phyloP scores from a whole-genome alignment of 2,329 filamentous ascomycete species.

The Cadophora luteo-olivacea region DNA sequence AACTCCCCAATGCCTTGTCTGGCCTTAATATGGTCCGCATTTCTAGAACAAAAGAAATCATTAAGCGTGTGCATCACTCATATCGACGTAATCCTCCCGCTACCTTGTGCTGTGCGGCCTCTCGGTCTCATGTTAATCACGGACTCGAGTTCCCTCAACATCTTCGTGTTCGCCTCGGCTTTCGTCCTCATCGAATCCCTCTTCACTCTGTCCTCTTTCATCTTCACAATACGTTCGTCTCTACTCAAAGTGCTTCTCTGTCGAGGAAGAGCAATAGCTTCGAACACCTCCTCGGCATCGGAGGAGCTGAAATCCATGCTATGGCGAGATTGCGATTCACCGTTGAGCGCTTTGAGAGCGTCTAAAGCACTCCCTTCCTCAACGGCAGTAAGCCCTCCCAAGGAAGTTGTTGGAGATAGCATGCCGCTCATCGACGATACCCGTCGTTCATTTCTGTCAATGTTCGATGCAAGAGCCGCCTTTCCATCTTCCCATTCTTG shows the following conservation, averaged over 20 bases:
- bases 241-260: conserved; percentile 76
- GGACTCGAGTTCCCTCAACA: conserved; percentile 92
- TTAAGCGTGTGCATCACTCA: conserved; percentile 44
- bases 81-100: conserved; percentile 45
- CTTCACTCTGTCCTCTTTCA: conserved; percentile 83
- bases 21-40: conserved; percentile 7
- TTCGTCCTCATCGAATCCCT: conserved; percentile 76
- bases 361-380: conserved; percentile 66
- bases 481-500: conserved; percentile 89
- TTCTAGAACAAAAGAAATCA: conserved; percentile 33
- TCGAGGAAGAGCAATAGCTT: conserved; percentile 81
- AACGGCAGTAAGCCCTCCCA: conserved; percentile 72
- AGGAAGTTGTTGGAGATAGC: conserved; percentile 64
- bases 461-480: conserved; percentile 78
- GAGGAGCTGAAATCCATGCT: conserved; percentile 59
- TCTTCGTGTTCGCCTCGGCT: conserved; percentile 81
- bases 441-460: conserved; percentile 80
- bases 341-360: conserved; percentile 80
- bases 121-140: conserved; percentile 71
- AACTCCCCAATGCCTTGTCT: conserved; percentile 3
- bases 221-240: conserved; percentile 86
- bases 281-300: conserved; percentile 83
- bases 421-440: conserved; percentile 64
- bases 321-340: conserved; percentile 63
- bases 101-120: conserved; percentile 36